phyloP scores from a whole-genome alignment of 257 asterid species.

The Petunia secreta region DNA sequence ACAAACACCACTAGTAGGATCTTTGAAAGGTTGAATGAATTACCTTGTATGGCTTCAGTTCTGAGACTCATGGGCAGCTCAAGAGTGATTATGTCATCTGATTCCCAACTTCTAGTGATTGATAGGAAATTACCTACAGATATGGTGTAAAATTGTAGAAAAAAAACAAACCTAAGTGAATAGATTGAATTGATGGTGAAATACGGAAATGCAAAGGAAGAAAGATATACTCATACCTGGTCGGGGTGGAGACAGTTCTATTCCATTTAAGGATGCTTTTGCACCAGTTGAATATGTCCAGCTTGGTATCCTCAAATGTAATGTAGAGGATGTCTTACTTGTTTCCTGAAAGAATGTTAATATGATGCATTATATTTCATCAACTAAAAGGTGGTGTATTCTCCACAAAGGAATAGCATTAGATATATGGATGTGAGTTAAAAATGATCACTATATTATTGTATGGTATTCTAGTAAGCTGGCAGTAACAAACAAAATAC shows the following conservation, averaged over 20 bases:
- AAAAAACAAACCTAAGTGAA: not conserved
- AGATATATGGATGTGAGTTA: no score
- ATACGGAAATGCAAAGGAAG: not conserved
- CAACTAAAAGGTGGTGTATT: not conserved
- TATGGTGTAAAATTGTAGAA: not conserved
- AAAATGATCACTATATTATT: no score
- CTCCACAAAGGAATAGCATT: not conserved
- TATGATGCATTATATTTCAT: no score
- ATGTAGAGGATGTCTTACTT: conserved; percentile 39
- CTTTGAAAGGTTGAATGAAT: no score
- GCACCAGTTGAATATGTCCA: conserved; percentile 62
- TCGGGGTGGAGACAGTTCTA: conserved; percentile 37
- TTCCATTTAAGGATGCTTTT: conserved; percentile 51
- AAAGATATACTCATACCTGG: conserved; percentile 47
- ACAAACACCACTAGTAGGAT: no score
- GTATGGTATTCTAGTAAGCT: no score
- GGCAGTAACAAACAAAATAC: not conserved
- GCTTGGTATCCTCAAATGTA: conserved; percentile 63
- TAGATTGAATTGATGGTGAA: not conserved
- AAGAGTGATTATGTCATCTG: conserved; percentile 61
- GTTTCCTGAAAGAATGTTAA: conserved; percentile 36
- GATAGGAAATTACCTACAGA: conserved; percentile 65
- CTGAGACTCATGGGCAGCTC: conserved; percentile 63
- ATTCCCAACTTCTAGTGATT: conserved; percentile 55
- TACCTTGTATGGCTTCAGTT: conserved; percentile 83